phyloP scores from a whole-genome alignment of 192 early-diverging fungal species.

The Backusella parvicylindrica region DNA sequence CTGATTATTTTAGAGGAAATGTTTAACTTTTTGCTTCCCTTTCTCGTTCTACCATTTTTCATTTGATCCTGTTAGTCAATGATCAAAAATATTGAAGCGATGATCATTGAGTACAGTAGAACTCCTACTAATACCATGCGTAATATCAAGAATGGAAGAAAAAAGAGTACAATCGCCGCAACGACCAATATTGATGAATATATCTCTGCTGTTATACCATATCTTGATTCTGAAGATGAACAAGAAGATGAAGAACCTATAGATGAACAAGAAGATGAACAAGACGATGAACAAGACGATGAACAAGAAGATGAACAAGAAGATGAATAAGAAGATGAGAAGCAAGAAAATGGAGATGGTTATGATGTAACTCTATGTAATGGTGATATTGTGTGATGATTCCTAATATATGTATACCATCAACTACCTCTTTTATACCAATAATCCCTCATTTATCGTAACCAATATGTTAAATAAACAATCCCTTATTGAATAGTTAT shows the following conservation, averaged over 20 bases:
- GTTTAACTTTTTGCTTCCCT: slow-evolving; percentile 11
- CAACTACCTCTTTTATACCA: neutral
- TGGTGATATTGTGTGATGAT: neutral
- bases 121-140: neutral
- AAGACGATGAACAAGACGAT: neutral
- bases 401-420: neutral
- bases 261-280: slow-evolving; percentile 4
- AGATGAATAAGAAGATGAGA: neutral
- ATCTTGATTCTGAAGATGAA: neutral
- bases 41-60: slow-evolving; percentile 5
- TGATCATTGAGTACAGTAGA: slow-evolving; percentile 9
- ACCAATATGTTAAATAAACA: neutral
- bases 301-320: neutral
- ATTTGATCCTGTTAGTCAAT: slow-evolving; percentile 7
- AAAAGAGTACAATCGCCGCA: neutral
- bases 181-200: slow-evolving; percentile 9
- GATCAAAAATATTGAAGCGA: slow-evolving; percentile 3
- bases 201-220: slow-evolving; percentile 6
- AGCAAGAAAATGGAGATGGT: neutral
- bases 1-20: slow-evolving; percentile 3
- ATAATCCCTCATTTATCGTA: neutral
- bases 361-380: neutral
- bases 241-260: too few relatives aligned
- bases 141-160: slow-evolving; percentile 11
- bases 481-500: neutral